phyloP scores from a whole-genome alignment of 441 rosid genomes.

The Corymbia citriodora region DNA sequence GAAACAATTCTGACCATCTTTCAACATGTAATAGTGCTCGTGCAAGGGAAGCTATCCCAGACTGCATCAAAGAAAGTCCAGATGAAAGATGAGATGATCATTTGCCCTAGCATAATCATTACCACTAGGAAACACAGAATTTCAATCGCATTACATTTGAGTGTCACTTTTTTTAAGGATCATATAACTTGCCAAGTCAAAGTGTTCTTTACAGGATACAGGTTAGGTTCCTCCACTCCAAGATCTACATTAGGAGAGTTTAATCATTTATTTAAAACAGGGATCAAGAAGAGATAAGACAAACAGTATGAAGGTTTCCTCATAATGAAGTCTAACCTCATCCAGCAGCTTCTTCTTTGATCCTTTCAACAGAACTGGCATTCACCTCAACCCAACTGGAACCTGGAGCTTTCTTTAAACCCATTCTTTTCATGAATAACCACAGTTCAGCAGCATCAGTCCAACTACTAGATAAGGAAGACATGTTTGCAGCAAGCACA shows the following conservation, averaged over 20 bases:
- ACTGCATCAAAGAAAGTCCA: not conserved
- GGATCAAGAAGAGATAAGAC: not conserved
- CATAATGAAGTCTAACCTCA: not conserved
- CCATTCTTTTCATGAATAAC: slow-evolving; percentile 13
- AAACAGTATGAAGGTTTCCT: not conserved
- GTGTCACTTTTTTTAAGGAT: not conserved
- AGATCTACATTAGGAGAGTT: not conserved
- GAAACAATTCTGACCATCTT: not conserved
- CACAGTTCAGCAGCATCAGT: slow-evolving; percentile 16
- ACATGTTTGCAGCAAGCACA: slow-evolving; percentile 19
- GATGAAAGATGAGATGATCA: not conserved
- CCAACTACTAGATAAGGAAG: slow-evolving; percentile 22
- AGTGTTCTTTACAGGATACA: not conserved
- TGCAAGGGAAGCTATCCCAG: not conserved
- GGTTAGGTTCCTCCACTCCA: not conserved
- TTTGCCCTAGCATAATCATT: not conserved
- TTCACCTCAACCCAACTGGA: slow-evolving; percentile 17
- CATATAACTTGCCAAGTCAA: not conserved
- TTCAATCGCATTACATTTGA: not conserved
- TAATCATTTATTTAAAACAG: not conserved
- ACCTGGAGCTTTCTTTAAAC: slow-evolving; percentile 20
- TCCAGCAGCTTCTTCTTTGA: not conserved
- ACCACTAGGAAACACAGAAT: not conserved
- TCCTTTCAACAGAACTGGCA: not conserved
- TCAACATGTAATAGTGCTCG: not conserved